phyloP scores from a whole-genome alignment of 306 rosid species.

The Amphicarpaea edgeworthii region DNA sequence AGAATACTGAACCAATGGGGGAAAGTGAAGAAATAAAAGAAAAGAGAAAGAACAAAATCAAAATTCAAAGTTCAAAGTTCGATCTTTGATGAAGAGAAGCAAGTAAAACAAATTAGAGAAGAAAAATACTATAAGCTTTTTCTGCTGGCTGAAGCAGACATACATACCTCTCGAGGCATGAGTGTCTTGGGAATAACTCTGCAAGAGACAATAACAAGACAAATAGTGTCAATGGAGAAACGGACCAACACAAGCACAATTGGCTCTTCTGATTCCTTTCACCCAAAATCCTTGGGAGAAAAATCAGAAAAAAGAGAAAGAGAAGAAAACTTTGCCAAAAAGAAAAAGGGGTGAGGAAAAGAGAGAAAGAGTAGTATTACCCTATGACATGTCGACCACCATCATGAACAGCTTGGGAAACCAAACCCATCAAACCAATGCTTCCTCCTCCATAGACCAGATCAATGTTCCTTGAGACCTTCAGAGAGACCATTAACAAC shows the following conservation, averaged over 20 bases:
- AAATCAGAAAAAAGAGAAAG: constrained; percentile 20
- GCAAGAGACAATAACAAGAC: constrained; percentile 80
- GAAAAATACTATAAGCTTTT: constrained; percentile 64
- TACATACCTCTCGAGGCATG: constrained; percentile 99
- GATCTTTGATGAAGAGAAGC: constrained; percentile 42
- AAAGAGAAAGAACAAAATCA: neutral
- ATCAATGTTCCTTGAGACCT: constrained; percentile 96
- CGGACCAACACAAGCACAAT: constrained; percentile 49
- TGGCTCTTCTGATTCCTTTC: constrained; percentile 46
- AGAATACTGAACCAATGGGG: constrained; percentile 36
- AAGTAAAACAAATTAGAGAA: constrained; percentile 15
- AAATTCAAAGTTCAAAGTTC: too few species aligned
- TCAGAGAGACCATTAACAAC: constrained; percentile 48
- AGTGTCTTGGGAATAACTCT: constrained; percentile 99
- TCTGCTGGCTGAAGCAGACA: constrained; percentile 53
- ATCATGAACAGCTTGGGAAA: constrained; percentile 99
- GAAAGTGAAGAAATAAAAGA: constrained; percentile 16
- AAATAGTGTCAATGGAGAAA: constrained; percentile 58
- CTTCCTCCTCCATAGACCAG: constrained; percentile 99
- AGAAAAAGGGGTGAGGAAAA: neutral
- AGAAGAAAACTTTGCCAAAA: constrained; percentile 18
- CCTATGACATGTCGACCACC: constrained; percentile 99
- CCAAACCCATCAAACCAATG: constrained; percentile 98
- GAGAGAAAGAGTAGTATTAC: constrained; percentile 46
- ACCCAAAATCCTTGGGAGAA: constrained; percentile 46